Base-by-base conservation (phyloP, 2,329 filamentous ascomycete genomes). In the Fusarium pilosicola region DNA sequence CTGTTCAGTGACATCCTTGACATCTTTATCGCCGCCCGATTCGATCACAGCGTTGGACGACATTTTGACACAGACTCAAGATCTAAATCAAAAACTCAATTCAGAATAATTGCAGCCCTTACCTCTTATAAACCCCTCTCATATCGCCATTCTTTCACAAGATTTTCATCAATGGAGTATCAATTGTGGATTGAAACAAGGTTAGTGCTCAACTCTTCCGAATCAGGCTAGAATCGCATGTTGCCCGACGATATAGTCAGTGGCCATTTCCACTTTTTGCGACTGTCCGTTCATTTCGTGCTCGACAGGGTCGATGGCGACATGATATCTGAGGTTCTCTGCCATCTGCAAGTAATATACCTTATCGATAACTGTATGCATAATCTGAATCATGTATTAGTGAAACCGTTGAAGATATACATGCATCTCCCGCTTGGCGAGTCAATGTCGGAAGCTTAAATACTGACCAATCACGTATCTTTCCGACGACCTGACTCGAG, bases 271-370 rank as follows among this genome's bases (percentile, higher is more conserved):
- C 71, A 62, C 54, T 67, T 74, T 69, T 70, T 60, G 65, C 24
- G 24, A 22, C 24, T 41, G n/a, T 42, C 57, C 41, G 45, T 62
- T 45, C 49, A 41, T 62, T 73, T 75, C 73, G 73, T 75, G 73
- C 73, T 74, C 34, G 62, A 45, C 72, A 68, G 70, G 72, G 65
- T 34, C 65, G 45, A 75, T 74, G 72, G 73, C 69, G 73, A 74
- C 72, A 75, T 74, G 45, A 15, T 26, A 30, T 28, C 9, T 26
- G 20, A 22, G 4, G 4, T 15, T 32, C 18, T n/a, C 20, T 20
- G 8, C 13, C 9, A 39, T 39, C 55, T 61, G 55, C 55, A 61
- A 45, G 51, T 46, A 15, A 26, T 41, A 28, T 28, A 39, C 3
- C 34, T 41, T 36, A 26, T 52, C 30, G 48, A 34, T 24, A 18